Evolutionary conservation across 371 early-diverging fungal genomes (phyloP).

Genomic region (Gilbertella persicaria): DNA sequence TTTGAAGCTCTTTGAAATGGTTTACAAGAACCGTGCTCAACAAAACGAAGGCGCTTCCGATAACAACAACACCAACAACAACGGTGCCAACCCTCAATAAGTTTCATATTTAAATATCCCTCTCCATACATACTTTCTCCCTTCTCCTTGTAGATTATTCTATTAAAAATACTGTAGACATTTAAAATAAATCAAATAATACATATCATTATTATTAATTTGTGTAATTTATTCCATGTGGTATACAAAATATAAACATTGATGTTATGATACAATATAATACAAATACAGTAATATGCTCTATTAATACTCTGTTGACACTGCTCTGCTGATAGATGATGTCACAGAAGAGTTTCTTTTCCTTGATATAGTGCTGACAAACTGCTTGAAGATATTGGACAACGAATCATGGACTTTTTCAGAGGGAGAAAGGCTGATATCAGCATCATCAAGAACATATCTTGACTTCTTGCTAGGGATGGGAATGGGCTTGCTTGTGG

Average conservation of each 20-base stretch:
- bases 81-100: conserved; percentile 28
- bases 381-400: not conserved
- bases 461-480: not conserved
- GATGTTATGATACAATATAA: not conserved
- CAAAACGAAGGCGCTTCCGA: conserved; percentile 17
- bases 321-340: not conserved
- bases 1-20: conserved; percentile 91
- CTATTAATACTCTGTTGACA: not conserved
- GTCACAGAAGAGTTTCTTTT: not conserved
- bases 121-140: not conserved
- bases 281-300: not conserved
- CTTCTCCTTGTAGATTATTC: too few relatives aligned
- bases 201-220: too few relatives aligned
- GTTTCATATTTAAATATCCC: conserved; percentile 16
- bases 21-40: conserved; percentile 73
- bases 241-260: too few relatives aligned
- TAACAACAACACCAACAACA: conserved; percentile 4
- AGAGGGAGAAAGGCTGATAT: not conserved
- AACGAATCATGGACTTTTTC: not conserved
- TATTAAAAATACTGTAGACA: conserved; percentile 25
- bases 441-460: not conserved
- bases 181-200: too few relatives aligned
- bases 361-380: not conserved
- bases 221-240: too few relatives aligned
- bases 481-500: not conserved